These are phyloP conservation scores for Cardiospermum halicacabum DNA, from an alignment of 345 rosid species.

Conservation along the genomic window DNA sequence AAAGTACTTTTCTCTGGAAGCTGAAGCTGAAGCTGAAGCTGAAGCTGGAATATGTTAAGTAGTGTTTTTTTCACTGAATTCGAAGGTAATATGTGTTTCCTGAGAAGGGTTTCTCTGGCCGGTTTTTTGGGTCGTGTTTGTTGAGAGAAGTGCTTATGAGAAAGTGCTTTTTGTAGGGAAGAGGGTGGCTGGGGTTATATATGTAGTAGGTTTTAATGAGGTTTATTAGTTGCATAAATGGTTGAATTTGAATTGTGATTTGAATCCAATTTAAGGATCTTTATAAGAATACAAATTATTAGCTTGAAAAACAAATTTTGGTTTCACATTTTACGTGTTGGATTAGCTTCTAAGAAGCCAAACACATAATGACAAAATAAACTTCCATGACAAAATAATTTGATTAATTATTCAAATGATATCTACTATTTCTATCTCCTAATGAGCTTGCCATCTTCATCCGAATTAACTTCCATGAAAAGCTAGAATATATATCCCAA, in stretches of 20 bases:
- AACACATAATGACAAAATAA: constrained; percentile 40
- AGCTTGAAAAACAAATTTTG: constrained; percentile 17
- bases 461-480: too few species aligned
- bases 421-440: too few species aligned
- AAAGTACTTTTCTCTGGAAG: constrained; percentile 5
- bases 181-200: not conserved
- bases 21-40: too few species aligned
- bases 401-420: not conserved
- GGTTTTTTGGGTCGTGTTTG: constrained; percentile 25
- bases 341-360: constrained; percentile 23
- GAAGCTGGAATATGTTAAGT: not conserved
- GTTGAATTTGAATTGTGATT: constrained; percentile 14
- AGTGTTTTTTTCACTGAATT: constrained; percentile 12
- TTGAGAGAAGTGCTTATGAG: constrained; percentile 19
- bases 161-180: not conserved
- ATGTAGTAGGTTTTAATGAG: constrained; percentile 14
- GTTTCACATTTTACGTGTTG: constrained; percentile 15
- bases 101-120: constrained; percentile 30
- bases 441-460: too few species aligned
- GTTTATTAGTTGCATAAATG: not conserved
- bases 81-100: constrained; percentile 30
- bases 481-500: too few species aligned
- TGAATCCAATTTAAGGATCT: constrained; percentile 32
- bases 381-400: constrained; percentile 25
- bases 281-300: constrained; percentile 20